Evolutionary conservation across 2,329 filamentous ascomycete species (phyloP).

Genomic region (Beauveria brongniartii): DNA sequence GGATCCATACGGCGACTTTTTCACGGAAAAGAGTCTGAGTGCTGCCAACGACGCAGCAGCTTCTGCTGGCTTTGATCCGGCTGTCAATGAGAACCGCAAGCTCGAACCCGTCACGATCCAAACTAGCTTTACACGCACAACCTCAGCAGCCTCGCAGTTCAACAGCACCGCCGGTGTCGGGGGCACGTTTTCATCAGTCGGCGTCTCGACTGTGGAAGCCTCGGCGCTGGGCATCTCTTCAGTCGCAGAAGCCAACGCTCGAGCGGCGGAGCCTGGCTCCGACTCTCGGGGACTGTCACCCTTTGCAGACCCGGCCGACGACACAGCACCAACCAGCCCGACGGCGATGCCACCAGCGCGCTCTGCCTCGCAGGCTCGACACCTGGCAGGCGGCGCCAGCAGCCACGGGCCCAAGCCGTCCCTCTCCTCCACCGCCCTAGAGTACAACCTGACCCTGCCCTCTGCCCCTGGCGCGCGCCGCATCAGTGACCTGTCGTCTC

Average conservation of each 20-base stretch:
- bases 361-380: not conserved
- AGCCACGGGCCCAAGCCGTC: slow-evolving; percentile 5
- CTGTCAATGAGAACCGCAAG: not conserved
- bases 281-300: not conserved
- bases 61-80: not conserved
- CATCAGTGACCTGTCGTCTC: slow-evolving; percentile 46
- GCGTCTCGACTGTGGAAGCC: not conserved
- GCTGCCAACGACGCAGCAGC: not conserved
- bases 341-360: not conserved
- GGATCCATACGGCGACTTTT: not conserved
- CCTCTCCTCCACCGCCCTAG: slow-evolving; percentile 1
- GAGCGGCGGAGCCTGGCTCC: not conserved
- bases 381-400: not conserved
- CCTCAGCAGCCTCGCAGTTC: not conserved
- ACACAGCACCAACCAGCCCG: not conserved
- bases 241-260: not conserved
- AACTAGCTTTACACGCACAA: not conserved
- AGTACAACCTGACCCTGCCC: slow-evolving; percentile 23
- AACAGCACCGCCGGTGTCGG: not conserved
- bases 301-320: not conserved
- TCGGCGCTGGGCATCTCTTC: not conserved
- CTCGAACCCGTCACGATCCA: slow-evolving; percentile 2
- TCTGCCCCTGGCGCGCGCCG: slow-evolving; percentile 30
- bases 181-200: not conserved
- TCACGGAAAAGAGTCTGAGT: not conserved